Evolutionary conservation across 495 filamentous ascomycete species (phyloP).

Genomic region (Cudoniella acicularis): DNA sequence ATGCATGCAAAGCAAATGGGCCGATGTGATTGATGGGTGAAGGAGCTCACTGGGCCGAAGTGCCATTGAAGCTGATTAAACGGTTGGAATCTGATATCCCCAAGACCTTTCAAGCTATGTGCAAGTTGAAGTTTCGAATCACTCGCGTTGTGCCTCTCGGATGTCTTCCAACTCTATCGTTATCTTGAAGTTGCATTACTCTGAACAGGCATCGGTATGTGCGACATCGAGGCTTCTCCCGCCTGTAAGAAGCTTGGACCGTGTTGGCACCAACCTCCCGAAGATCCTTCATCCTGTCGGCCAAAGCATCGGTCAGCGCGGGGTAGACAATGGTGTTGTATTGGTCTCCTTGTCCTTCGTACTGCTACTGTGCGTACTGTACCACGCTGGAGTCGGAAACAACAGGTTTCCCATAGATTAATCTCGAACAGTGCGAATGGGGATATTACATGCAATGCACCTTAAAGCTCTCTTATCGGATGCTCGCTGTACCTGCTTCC

Average conservation of each 20-base stretch:
- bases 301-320: constrained; percentile 12
- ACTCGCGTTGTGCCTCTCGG: constrained; percentile 12
- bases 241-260: constrained; percentile 12
- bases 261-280: constrained; percentile 13
- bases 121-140: neutral
- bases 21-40: neutral
- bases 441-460: neutral
- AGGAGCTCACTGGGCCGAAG: too few relatives aligned
- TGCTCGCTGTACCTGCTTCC: neutral
- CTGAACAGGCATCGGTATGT: constrained; percentile 20
- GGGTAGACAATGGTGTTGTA: constrained; percentile 8
- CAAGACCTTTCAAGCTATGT: constrained; percentile 5
- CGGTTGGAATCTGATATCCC: too few relatives aligned
- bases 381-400: neutral
- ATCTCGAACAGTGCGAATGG: neutral
- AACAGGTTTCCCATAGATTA: neutral
- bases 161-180: constrained; percentile 18
- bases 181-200: constrained; percentile 13
- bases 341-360: neutral
- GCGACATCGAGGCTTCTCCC: constrained; percentile 24
- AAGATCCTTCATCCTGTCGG: constrained; percentile 11
- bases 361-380: neutral
- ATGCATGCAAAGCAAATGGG: neutral
- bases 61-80: too few relatives aligned
- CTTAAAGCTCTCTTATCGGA: neutral